Evolutionary conservation across 352 stramenopile species (phyloP).

Genomic region (Phytophthora uliginosa): DNA sequence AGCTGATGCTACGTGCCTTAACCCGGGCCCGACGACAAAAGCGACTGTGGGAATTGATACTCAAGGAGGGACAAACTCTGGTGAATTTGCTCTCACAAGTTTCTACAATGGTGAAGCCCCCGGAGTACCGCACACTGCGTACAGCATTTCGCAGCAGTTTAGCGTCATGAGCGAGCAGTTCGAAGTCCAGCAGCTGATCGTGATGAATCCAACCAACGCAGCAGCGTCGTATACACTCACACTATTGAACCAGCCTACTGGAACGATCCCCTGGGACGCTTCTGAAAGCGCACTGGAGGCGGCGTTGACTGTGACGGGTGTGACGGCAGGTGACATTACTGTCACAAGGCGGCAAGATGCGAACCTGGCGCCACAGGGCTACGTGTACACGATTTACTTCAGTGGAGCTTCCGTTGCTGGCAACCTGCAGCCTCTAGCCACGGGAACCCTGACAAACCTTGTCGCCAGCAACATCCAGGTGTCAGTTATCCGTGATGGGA

Average conservation of each 20-base stretch:
- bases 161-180: conserved; percentile 79
- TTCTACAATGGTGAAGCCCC: conserved; percentile 70
- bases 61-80: conserved; percentile 37
- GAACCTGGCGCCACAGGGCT: conserved; percentile 58
- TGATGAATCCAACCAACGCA: conserved; percentile 51
- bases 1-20: conserved; percentile 14
- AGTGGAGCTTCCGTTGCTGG: conserved; percentile 53
- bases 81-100: conserved; percentile 54
- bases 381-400: conserved; percentile 85
- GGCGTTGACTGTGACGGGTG: conserved; percentile 28
- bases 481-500: conserved; percentile 42
- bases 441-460: conserved; percentile 34
- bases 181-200: conserved; percentile 68
- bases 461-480: conserved; percentile 40
- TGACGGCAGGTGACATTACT: conserved; percentile 48
- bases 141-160: conserved; percentile 74
- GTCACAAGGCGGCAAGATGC: conserved; percentile 63
- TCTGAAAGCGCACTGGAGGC: conserved; percentile 54
- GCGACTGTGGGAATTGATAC: conserved; percentile 24
- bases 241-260: conserved; percentile 40
- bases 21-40: conserved; percentile 18
- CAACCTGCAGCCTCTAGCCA: conserved; percentile 41
- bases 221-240: conserved; percentile 46
- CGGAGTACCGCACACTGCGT: conserved; percentile 48
- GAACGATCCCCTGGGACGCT: conserved; percentile 68